A percentile compares a stretch with the other conserved stretches of the same genome.
phyloP scores from a whole-genome alignment of 306 rosid genomes.

The Hippophae tibetana region DNA sequence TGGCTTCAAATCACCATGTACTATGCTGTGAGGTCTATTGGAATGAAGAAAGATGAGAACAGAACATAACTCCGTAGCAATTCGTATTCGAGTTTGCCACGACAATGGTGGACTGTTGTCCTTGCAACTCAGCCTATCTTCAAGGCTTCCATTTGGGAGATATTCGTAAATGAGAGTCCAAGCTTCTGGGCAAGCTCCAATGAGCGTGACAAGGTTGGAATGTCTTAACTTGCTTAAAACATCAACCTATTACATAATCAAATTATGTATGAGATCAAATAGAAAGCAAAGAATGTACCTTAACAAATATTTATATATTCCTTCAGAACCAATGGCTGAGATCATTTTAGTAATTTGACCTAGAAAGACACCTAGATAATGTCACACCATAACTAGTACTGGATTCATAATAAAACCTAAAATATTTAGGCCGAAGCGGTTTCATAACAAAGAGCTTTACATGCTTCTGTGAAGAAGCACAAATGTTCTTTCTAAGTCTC shows the following conservation, averaged over 20 bases:
- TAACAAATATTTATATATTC: too few relatives aligned
- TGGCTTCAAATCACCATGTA: slow-evolving; percentile 83
- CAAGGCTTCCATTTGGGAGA: slow-evolving; percentile 83
- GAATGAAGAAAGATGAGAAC: slow-evolving; percentile 86
- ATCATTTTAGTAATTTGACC: too few relatives aligned
- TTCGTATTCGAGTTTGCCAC: slow-evolving; percentile 70
- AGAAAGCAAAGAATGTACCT: too few relatives aligned
- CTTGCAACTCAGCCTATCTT: slow-evolving; percentile 69
- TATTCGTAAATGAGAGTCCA: slow-evolving; percentile 68
- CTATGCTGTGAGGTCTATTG: slow-evolving; percentile 59
- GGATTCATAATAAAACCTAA: too few relatives aligned
- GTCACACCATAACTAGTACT: too few relatives aligned
- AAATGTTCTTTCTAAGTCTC: too few relatives aligned
- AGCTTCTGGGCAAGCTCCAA: slow-evolving; percentile 70
- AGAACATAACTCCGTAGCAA: slow-evolving; percentile 68
- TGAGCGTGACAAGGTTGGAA: slow-evolving; percentile 68
- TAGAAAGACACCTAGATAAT: too few relatives aligned
- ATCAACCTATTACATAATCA: slow-evolving; percentile 42
- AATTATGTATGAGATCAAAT: slow-evolving; percentile 6
- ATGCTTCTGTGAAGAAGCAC: too few relatives aligned
- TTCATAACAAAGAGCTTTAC: too few relatives aligned
- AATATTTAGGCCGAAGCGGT: too few relatives aligned
- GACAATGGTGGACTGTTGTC: slow-evolving; percentile 58
- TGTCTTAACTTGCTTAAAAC: slow-evolving; percentile 73
- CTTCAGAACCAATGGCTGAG: too few relatives aligned